These are phyloP conservation scores for Apiospora hydei DNA, from an alignment of 2,329 filamentous ascomycete genomes.

Conservation along the genomic window DNA sequence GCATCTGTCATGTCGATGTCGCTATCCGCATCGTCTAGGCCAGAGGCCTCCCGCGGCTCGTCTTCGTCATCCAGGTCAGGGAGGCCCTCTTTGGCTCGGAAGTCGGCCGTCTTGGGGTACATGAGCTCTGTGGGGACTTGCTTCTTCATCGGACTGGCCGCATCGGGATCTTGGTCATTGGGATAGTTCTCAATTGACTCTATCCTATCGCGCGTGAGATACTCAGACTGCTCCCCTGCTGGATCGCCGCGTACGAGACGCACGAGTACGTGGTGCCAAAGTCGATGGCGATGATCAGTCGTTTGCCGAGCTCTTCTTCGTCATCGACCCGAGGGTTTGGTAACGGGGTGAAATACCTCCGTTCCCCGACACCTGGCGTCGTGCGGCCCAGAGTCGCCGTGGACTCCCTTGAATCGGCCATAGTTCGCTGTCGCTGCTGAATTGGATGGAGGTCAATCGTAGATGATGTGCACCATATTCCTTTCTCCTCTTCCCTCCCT, in stretches of 20 bases:
- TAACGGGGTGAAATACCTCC: neutral
- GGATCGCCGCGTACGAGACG: constrained; percentile 28
- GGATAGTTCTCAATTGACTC: constrained; percentile 29
- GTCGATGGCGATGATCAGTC: constrained; percentile 30
- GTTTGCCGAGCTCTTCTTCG: constrained; percentile 17
- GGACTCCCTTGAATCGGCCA: neutral
- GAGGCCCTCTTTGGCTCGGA: neutral
- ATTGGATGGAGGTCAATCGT: neutral
- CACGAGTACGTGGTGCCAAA: constrained; percentile 32
- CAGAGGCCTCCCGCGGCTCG: neutral
- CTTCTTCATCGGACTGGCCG: constrained; percentile 28
- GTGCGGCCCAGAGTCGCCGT: neutral
- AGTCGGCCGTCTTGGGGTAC: constrained; percentile 25
- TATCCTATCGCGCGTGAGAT: constrained; percentile 23
- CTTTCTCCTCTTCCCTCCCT: neutral
- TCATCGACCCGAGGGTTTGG: constrained; percentile 7
- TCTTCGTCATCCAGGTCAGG: neutral
- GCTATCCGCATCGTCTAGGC: neutral
- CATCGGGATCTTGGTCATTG: constrained; percentile 23
- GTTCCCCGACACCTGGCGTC: neutral
- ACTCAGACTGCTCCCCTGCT: neutral
- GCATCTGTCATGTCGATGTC: neutral
- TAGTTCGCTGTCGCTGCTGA: neutral
- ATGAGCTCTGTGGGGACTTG: constrained; percentile 32
- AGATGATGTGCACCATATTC: no score